Conservation (phyloP, 2,329 filamentous ascomycete genomes). For the Eurotiales sp. region DNA sequence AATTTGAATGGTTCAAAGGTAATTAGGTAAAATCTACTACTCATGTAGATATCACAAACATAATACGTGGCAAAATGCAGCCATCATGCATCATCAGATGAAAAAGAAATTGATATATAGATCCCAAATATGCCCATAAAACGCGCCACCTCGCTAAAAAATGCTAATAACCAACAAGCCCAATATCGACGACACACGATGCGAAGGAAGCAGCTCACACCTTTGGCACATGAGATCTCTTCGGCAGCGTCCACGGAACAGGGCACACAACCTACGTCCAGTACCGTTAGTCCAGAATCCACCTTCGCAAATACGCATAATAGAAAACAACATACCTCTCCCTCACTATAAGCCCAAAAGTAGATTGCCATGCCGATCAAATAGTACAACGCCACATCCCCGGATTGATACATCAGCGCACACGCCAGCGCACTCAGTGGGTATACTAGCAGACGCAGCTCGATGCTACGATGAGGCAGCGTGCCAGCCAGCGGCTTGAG, state of each 20-base stretch:
- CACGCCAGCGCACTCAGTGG: constrained; percentile 73
- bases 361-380: constrained; percentile 80
- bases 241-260: constrained; percentile 65
- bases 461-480: constrained; percentile 78
- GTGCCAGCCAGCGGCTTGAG: constrained; percentile 72
- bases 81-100: no score
- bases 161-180: constrained; percentile 5
- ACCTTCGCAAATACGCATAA: no score
- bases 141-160: no score
- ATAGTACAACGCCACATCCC: constrained; percentile 90
- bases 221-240: constrained; percentile 38
- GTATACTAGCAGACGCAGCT: constrained; percentile 75
- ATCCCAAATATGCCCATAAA: no score
- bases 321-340: constrained; percentile 69
- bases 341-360: constrained; percentile 96
- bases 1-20: no score
- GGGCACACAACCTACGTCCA: constrained; percentile 62
- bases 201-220: background rate
- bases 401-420: constrained; percentile 82
- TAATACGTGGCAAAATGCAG: no score
- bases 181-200: no score
- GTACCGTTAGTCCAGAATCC: constrained; percentile 7
- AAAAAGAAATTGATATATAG: no score
- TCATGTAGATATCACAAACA: no score
- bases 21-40: no score